These are phyloP conservation scores for Mycena maculata DNA, from an alignment of 768 basidiomycete genomes.

Conservation along the genomic window DNA sequence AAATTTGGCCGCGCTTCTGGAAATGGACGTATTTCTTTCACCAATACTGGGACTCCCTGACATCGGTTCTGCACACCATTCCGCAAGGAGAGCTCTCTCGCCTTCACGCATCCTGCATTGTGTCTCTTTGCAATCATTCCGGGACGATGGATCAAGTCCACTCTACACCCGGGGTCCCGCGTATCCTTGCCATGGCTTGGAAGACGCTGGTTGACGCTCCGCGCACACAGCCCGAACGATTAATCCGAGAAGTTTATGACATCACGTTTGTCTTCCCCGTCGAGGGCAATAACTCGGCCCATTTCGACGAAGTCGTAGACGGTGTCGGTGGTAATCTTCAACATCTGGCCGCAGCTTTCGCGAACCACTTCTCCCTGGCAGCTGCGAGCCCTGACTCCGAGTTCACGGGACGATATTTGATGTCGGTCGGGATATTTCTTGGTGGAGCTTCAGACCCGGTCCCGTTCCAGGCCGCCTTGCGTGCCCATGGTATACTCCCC, in stretches of 20 bases:
- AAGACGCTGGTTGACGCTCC: background rate
- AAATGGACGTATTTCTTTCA: background rate
- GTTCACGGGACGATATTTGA: background rate
- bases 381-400: background rate
- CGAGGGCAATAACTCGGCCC: background rate
- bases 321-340: background rate
- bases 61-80: background rate
- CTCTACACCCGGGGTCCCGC: constrained; percentile 1
- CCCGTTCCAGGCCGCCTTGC: background rate
- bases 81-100: background rate
- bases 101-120: background rate
- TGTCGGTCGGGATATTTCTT: background rate
- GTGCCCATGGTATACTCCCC: background rate
- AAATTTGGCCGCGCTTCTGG: constrained; percentile 4
- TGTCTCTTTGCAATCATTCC: background rate
- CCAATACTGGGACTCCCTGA: background rate
- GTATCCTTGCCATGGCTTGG: background rate
- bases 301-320: constrained; percentile 1
- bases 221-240: background rate
- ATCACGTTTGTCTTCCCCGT: background rate
- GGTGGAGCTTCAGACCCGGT: background rate
- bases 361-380: constrained; percentile 1
- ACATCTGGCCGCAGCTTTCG: background rate
- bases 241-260: background rate
- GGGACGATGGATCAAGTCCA: background rate